Evolutionary conservation across 2,329 filamentous ascomycete genomes (phyloP), one percentile per base, ranked within the genome.

Genomic region (Fusarium xyrophilum): DNA sequence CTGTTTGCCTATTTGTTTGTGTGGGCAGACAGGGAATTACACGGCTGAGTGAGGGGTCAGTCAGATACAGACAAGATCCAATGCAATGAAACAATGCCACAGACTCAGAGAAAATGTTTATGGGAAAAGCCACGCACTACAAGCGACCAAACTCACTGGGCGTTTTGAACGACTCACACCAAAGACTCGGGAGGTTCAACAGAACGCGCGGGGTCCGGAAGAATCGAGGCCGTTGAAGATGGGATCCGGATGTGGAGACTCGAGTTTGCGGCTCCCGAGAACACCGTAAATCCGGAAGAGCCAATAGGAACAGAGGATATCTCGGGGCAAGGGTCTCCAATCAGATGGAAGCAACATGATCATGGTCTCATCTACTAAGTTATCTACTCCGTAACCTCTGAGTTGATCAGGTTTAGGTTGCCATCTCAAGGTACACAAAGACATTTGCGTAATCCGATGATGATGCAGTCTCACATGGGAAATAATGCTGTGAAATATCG

Each of bases 191-290:
- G 27, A 25, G 19, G 28, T 46, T 54, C 25, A 54, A 50, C 55
- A 68, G 71, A 46, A 67, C 70, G 66, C 70, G 71, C 71, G 70
- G 68, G 66, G 35, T 67, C 71, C 71, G 68, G n/a, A 38, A 46
- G 27, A 50, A 40, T 17, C 14, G 27, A 17, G 23, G 19, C 47
- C 39, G 54, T 55, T 61, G 15, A 14, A n/a, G 8, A 21, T 36
- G 17, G 35, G 23, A 17, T 28, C 27, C 14, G 23, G 47, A 25
- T 36, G 50, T 67, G 28, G 54, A n/a, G 36, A 58, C n/a, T 28
- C 11, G 15, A 43, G 32, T 21, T 14, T 32, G 11, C 68, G 68
- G 68, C 13, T 30, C 46, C 65, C 69, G 69, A 65, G 65, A 65
- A 35, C 30, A 51, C 65, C 67, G 68, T 12, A 28, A 25, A 4